phyloP scores from a whole-genome alignment of 306 rosid genomes.

The Trichosanthes truncata region DNA sequence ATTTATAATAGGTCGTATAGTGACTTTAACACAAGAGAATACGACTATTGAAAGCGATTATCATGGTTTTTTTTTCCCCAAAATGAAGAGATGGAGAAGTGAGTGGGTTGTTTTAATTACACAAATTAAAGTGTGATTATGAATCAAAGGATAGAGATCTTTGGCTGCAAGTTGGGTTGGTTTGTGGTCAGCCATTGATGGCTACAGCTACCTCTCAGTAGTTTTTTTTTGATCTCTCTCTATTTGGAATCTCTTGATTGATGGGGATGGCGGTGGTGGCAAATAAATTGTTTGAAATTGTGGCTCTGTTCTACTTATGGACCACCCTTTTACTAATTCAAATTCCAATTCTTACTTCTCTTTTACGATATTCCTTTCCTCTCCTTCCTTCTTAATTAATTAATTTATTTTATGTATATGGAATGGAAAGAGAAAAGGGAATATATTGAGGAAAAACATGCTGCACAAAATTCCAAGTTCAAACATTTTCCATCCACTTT shows the following conservation, averaged over 20 bases:
- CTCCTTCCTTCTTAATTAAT: too few species aligned
- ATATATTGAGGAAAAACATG: background rate
- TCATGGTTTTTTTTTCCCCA: background rate
- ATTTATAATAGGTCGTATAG: background rate
- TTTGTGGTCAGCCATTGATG: slow-evolving; percentile 3
- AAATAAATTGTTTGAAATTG: background rate
- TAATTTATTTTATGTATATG: background rate
- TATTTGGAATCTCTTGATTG: slow-evolving; percentile 11
- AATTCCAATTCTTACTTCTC: background rate
- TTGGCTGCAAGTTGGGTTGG: background rate
- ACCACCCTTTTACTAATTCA: background rate
- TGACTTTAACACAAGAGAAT: background rate
- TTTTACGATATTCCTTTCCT: background rate
- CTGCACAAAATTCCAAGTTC: background rate
- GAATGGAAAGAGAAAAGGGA: too few species aligned
- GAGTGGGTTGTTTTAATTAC: background rate
- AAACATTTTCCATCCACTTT: background rate
- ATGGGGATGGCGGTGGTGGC: background rate
- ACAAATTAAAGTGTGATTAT: background rate
- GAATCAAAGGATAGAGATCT: background rate
- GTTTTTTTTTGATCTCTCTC: background rate
- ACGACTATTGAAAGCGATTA: background rate
- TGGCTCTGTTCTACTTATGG: background rate
- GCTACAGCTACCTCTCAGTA: background rate
- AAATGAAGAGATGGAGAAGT: background rate